Conservation (phyloP, 2,329 filamentous ascomycete species). For the Verticillium alfalfae region DNA sequence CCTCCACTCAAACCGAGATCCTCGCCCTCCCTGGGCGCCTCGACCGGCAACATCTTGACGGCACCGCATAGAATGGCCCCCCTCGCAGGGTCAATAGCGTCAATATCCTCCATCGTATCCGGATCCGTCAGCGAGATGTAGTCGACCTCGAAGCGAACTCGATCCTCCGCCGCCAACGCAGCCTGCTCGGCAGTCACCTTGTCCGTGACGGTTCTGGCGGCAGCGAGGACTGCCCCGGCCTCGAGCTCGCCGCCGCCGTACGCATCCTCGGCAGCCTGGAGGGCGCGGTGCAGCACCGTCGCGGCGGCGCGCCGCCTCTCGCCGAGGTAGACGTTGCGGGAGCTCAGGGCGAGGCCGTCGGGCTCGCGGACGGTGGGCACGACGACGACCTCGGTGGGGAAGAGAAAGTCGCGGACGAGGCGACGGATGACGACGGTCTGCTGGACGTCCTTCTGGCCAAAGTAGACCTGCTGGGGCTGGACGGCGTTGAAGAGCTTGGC, state of each 20-base stretch:
- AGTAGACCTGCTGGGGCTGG: constrained; percentile 69
- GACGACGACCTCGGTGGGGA: constrained; percentile 70
- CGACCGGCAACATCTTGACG: constrained; percentile 80
- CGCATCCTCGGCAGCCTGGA: constrained; percentile 64
- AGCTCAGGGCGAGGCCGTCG: constrained; percentile 87
- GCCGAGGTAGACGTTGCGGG: constrained; percentile 89
- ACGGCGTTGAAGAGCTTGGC: constrained; percentile 62
- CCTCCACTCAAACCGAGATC: constrained; percentile 68
- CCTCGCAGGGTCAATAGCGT: constrained; percentile 59
- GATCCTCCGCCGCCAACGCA: constrained; percentile 49
- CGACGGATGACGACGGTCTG: constrained; percentile 86
- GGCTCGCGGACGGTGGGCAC: constrained; percentile 68
- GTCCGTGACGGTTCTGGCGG: constrained; percentile 58
- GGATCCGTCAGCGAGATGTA: constrained; percentile 90
- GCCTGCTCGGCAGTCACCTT: constrained; percentile 55
- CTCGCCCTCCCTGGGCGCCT: constrained; percentile 64
- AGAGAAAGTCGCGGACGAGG: constrained; percentile 81
- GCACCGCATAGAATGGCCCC: constrained; percentile 88
- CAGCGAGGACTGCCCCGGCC: constrained; percentile 61
- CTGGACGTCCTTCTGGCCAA: constrained; percentile 97
- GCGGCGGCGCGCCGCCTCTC: constrained; percentile 65
- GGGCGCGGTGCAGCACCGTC: constrained; percentile 63
- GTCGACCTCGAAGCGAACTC: constrained; percentile 76
- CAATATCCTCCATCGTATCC: constrained; percentile 73
- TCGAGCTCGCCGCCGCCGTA: constrained; percentile 46